A percentile compares a stretch with the other conserved stretches of the same genome.
phyloP scores from a whole-genome alignment of 176 grass and related monocot species.

The Pontederia crassipes region DNA sequence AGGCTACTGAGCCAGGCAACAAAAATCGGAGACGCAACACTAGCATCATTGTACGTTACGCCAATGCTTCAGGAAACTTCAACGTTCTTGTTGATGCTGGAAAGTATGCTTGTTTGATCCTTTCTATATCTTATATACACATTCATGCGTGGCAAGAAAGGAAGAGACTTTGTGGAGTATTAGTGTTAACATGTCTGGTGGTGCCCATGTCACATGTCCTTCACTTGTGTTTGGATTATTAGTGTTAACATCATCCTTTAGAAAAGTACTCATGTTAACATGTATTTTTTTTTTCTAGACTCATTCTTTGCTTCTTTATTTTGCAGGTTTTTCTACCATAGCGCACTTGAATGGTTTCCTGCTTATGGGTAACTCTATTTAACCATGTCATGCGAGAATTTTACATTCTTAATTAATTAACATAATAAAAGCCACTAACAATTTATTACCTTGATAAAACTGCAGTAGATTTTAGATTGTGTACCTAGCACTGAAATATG shows the following conservation, averaged over 20 bases:
- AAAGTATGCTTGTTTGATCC: constrained; percentile 41
- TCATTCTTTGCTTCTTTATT: neutral
- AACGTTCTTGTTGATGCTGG: constrained; percentile 81
- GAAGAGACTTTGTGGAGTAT: neutral
- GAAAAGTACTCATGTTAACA: no score
- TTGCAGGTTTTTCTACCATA: constrained; percentile 94
- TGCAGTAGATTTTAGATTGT: no score
- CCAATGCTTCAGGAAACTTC: constrained; percentile 37
- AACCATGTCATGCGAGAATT: neutral
- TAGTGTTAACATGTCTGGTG: no score
- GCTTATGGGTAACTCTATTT: constrained; percentile 47
- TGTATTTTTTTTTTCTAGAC: no score
- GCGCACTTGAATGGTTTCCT: constrained; percentile 70
- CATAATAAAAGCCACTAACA: no score
- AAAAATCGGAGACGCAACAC: constrained; percentile 80
- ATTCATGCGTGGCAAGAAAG: neutral
- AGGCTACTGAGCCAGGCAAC: constrained; percentile 52
- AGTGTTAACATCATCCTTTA: no score
- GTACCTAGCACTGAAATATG: no score
- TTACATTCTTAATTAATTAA: neutral
- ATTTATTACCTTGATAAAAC: no score
- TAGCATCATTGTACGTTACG: constrained; percentile 55
- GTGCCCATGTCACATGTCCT: no score
- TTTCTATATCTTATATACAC: neutral
- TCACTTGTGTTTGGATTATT: no score